Percentiles rank a stretch among this genome's conserved stretches.
Conservation (phyloP, 345 rosid genomes). For the Garcia nutans region DNA sequence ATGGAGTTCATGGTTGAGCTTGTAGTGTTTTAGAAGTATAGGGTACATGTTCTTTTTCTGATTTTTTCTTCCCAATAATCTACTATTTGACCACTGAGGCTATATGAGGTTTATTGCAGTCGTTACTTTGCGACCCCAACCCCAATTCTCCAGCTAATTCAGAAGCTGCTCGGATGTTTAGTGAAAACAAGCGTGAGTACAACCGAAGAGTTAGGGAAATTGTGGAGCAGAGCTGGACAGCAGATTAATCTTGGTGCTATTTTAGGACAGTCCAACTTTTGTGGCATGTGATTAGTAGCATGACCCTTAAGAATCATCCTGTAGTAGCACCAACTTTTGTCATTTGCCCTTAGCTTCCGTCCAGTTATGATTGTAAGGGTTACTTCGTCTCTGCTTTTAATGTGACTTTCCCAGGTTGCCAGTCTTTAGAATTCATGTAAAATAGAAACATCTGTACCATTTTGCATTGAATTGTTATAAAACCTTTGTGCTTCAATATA, state of each 20-base stretch:
- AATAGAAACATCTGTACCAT: constrained; percentile 12
- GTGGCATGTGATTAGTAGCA: constrained; percentile 2
- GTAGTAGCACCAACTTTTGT: constrained; percentile 1
- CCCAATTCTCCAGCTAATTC: constrained; percentile 97
- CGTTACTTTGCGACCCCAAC: constrained; percentile 90
- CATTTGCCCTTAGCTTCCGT: constrained; percentile 1
- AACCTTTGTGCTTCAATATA: constrained; percentile 9
- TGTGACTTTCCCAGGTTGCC: constrained; percentile 5
- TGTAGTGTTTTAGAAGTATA: too few relatives aligned
- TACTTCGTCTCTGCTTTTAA: constrained; percentile 10
- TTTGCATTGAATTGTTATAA: constrained; percentile 19
- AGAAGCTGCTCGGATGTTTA: constrained; percentile 96
- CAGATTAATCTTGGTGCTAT: constrained; percentile 43
- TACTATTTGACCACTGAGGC: background rate
- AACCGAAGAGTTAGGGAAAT: constrained; percentile 82
- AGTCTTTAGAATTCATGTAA: constrained; percentile 29
- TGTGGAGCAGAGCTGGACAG: constrained; percentile 93
- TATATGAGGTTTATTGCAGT: constrained; percentile 37
- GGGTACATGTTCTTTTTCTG: background rate
- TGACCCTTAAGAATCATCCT: constrained; percentile 6
- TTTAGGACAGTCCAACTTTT: constrained; percentile 9
- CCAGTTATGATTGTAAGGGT: constrained; percentile 14
- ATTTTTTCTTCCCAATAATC: background rate
- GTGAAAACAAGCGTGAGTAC: constrained; percentile 91
- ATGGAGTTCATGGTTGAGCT: too few relatives aligned